phyloP scores from a whole-genome alignment of 2,329 filamentous ascomycete species.

The Penicillium palitans region DNA sequence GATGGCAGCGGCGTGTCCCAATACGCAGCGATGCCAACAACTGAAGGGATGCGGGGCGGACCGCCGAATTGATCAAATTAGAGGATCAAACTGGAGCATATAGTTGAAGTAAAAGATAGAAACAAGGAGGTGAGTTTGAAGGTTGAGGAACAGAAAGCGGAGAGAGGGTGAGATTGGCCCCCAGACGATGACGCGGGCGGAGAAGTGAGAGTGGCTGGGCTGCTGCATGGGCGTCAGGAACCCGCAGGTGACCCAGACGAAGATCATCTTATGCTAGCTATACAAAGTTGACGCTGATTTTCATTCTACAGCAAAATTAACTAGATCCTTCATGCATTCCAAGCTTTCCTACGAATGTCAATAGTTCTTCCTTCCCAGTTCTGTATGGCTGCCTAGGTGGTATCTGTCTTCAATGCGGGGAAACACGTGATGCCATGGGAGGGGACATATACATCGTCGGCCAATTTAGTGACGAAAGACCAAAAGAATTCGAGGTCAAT shows the following conservation, averaged over 20 bases:
- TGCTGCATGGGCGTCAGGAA: constrained; percentile 23
- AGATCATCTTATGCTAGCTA: background rate
- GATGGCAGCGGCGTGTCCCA: constrained; percentile 11
- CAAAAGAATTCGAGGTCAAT: too few relatives aligned
- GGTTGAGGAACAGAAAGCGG: constrained; percentile 14
- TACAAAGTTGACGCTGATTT: background rate
- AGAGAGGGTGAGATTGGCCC: constrained; percentile 22
- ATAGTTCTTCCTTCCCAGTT: background rate
- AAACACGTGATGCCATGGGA: background rate
- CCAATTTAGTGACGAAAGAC: background rate
- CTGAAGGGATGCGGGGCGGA: constrained; percentile 7
- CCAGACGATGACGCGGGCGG: constrained; percentile 36
- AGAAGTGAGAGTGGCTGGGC: constrained; percentile 28
- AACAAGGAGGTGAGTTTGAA: constrained; percentile 6
- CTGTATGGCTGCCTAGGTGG: background rate
- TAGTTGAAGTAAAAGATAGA: background rate
- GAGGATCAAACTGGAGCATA: background rate
- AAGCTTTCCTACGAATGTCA: background rate
- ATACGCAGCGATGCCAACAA: constrained; percentile 8
- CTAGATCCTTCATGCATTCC: background rate
- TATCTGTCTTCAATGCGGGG: constrained; percentile 4
- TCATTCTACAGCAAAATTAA: background rate
- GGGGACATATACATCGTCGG: background rate
- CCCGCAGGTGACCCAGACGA: constrained; percentile 2
- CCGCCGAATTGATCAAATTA: constrained; percentile 9